Evolutionary conservation across 106 monocot genomes (phyloP).

Genomic region (Ottelia alismoides): DNA sequence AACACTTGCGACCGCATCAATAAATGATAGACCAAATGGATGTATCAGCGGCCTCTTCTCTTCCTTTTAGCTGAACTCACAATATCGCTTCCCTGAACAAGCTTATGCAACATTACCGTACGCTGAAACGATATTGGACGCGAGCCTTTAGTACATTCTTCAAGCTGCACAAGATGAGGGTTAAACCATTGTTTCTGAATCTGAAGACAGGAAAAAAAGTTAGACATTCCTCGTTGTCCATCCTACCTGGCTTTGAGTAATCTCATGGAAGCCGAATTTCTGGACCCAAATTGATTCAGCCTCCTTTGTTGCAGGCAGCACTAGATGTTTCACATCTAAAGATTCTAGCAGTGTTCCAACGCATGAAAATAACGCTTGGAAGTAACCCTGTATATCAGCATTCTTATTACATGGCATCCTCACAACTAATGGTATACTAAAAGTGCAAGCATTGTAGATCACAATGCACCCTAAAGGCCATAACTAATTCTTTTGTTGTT

Average conservation of each 20-base stretch:
- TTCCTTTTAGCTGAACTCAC: too few relatives aligned
- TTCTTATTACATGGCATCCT: neutral
- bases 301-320: slow-evolving; percentile 78
- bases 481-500: too few relatives aligned
- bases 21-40: too few relatives aligned
- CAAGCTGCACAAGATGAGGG: slow-evolving; percentile 11
- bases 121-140: slow-evolving; percentile 45
- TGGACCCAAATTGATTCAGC: slow-evolving; percentile 76
- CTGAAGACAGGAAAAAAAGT: neutral
- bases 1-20: too few relatives aligned
- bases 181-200: neutral
- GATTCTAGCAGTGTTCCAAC: slow-evolving; percentile 51
- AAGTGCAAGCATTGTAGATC: too few relatives aligned
- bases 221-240: neutral
- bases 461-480: too few relatives aligned
- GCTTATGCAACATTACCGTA: slow-evolving; percentile 45
- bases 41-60: too few relatives aligned
- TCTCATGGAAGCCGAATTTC: slow-evolving; percentile 65
- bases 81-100: too few relatives aligned
- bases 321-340: slow-evolving; percentile 62
- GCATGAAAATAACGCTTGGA: slow-evolving; percentile 61
- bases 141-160: slow-evolving; percentile 28
- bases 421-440: neutral
- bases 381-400: slow-evolving; percentile 45
- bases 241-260: slow-evolving; percentile 42